Evolutionary conservation across 129 eudicot genomes (phyloP), one percentile per base, ranked within the genome.

Genomic region (Tagetes erecta): DNA sequence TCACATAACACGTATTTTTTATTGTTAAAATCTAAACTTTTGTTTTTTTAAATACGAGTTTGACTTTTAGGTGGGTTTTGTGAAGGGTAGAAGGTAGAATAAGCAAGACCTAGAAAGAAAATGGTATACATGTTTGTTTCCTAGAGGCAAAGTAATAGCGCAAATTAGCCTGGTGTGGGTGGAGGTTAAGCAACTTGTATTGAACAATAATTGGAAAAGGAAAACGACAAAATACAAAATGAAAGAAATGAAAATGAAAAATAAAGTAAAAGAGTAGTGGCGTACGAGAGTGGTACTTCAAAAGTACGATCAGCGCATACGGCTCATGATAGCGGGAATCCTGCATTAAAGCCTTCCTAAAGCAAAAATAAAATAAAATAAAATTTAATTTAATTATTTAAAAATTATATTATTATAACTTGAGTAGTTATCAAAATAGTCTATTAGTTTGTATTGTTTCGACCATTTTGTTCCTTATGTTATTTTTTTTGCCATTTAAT

Each of bases 311-410:
- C 59, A 64, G 30, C 34, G 65, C 71, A 70, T 42, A 64, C 73
- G 60, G 78, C 68, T 78, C 64, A 78, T 64, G 78, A 57, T 72
- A 72, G 78, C 78, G 78, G 63, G 82, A 79, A 64, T 79, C 82
- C 68, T 20, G 82, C 67, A 50, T 6, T 57, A 76, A 67, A 76
- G 65, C 42, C 52, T 47, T 10, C 13, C 13, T 47, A 47, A 7
- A 44, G 49, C 9, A 20, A 20, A 20, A 20, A 20, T 20, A 20
- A 20, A 20, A 20, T 20, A 20, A 20, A 20, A 20, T 20, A 20
- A 20, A 20, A 20, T 20, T 20, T 20, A 20, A 20, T 20, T 20
- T 5, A 64, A 64, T 39, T 8, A 9, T 64, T 1, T 35, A 64
- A 39, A 13, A 39, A 12, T 20, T 20, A 20, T 20, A 20, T 20